Evolutionary conservation across 768 basidiomycete species (phyloP).

Genomic region (Galerina marginata): DNA sequence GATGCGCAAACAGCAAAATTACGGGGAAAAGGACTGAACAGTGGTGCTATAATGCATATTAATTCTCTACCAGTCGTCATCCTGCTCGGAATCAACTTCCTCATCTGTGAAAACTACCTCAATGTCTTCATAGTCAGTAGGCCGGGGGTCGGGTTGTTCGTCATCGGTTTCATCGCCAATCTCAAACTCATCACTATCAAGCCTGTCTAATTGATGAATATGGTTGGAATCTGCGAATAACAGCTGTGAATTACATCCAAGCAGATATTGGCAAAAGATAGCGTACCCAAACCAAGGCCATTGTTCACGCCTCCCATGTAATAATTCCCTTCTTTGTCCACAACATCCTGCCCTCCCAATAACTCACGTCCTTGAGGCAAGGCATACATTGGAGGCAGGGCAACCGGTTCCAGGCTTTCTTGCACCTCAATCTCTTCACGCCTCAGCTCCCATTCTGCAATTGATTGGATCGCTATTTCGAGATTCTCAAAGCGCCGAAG

Average conservation of each 20-base stretch:
- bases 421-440: neutral
- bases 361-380: neutral
- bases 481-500: constrained; percentile 1
- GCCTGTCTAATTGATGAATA: neutral
- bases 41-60: too few species aligned
- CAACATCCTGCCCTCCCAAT: constrained; percentile 1
- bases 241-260: neutral
- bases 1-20: too few species aligned
- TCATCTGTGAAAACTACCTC: constrained; percentile 4
- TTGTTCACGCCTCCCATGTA: too few species aligned
- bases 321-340: neutral
- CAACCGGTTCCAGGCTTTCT: too few species aligned
- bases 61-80: too few species aligned
- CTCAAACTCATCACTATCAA: neutral
- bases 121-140: neutral
- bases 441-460: neutral
- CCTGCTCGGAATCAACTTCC: too few species aligned
- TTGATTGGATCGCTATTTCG: neutral
- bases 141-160: too few species aligned
- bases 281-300: constrained; percentile 6
- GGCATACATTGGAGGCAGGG: too few species aligned
- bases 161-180: too few species aligned
- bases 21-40: too few species aligned
- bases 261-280: neutral
- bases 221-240: neutral